phyloP scores from a whole-genome alignment of 306 rosid species.

The Vigna unguiculata region DNA sequence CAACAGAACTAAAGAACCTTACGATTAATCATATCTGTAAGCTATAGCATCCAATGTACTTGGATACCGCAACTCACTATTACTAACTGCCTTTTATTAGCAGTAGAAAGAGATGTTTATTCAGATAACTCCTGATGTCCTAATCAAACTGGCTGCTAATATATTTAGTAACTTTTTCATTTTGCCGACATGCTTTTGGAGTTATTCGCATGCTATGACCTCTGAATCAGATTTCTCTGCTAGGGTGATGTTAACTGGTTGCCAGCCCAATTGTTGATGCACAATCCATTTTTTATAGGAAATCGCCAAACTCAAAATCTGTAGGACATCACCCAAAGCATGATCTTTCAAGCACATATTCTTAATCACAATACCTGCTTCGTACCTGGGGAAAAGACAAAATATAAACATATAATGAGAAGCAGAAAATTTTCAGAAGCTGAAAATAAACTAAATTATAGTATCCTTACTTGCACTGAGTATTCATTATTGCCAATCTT shows the following conservation, averaged over 20 bases:
- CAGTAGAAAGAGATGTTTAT: constrained; percentile 24
- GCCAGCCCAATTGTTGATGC: constrained; percentile 85
- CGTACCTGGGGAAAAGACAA: constrained; percentile 63
- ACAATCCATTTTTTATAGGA: constrained; percentile 78
- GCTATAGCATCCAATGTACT: not conserved
- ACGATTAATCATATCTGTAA: constrained; percentile 14
- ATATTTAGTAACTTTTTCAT: constrained; percentile 34
- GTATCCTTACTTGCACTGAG: constrained; percentile 73
- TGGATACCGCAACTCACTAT: constrained; percentile 37
- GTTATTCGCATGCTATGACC: constrained; percentile 31
- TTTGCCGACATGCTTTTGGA: constrained; percentile 38
- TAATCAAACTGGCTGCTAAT: constrained; percentile 35
- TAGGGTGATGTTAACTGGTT: constrained; percentile 70
- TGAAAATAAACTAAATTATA: constrained; percentile 36
- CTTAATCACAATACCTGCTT: constrained; percentile 72
- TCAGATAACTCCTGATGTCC: constrained; percentile 17
- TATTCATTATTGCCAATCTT: constrained; percentile 66
- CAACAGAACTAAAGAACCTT: constrained; percentile 21
- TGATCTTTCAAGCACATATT: constrained; percentile 66
- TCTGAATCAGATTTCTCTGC: constrained; percentile 57
- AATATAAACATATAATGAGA: constrained; percentile 8
- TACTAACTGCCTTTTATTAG: constrained; percentile 39
- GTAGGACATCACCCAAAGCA: constrained; percentile 75
- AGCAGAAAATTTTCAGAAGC: constrained; percentile 16
- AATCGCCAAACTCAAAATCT: constrained; percentile 68